Percentiles rank a stretch among this genome's conserved stretches.
phyloP scores from a whole-genome alignment of 441 rosid genomes.

The Breynia disticha region DNA sequence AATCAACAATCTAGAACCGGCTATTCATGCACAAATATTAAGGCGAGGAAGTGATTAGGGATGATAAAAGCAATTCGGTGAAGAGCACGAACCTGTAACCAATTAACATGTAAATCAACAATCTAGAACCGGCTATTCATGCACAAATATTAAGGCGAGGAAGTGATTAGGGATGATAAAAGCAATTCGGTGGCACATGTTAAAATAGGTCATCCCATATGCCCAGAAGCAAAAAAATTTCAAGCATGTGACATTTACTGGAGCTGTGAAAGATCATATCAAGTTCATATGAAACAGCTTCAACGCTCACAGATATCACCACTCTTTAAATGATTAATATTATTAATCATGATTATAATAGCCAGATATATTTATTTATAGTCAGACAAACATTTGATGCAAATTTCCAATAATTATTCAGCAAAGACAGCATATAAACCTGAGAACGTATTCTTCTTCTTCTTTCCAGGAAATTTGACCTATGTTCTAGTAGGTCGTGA shows the following conservation, averaged over 20 bases:
- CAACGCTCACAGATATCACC: no score
- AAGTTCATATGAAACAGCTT: no score
- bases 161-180: no score
- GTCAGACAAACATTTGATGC: no score
- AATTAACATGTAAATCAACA: constrained; percentile 10
- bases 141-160: no score
- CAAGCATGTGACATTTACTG: background rate
- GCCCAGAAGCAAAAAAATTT: background rate
- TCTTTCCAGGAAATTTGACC: constrained; percentile 84
- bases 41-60: no score
- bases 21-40: no score
- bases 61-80: constrained; percentile 33
- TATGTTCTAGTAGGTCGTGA: constrained; percentile 74
- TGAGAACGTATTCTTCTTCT: constrained; percentile 94
- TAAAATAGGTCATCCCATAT: no score
- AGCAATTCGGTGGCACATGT: constrained; percentile 17
- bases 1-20: background rate
- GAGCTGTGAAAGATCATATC: no score
- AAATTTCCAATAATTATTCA: background rate
- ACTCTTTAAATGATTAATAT: no score
- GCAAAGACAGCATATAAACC: constrained; percentile 38
- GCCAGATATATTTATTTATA: no score
- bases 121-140: background rate
- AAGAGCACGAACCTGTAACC: constrained; percentile 79
- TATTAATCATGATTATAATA: no score